Percentiles rank a stretch among this genome's conserved stretches.
phyloP scores from a whole-genome alignment of 306 rosid species.

The Geum urbanum region DNA sequence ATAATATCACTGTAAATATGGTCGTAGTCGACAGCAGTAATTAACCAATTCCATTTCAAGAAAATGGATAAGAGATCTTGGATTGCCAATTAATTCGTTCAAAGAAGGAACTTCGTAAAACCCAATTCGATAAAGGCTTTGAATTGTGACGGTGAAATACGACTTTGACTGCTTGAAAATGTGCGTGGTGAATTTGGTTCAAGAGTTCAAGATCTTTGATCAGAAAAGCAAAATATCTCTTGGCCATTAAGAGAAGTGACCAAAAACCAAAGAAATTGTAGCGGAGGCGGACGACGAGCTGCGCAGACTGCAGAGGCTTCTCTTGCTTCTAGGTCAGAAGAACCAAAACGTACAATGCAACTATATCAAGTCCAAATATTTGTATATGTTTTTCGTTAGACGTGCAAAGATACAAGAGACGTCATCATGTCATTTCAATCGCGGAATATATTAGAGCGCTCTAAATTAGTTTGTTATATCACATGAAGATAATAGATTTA shows the following conservation, averaged over 20 bases:
- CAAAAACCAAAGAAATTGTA: background rate
- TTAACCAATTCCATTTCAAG: background rate
- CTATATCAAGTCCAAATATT: background rate
- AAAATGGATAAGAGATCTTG: background rate
- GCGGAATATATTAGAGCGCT: too few relatives aligned
- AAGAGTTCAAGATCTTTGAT: background rate
- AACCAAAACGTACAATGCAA: background rate
- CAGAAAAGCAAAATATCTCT: background rate
- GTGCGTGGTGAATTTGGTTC: background rate
- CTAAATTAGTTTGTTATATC: too few relatives aligned
- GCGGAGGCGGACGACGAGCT: background rate
- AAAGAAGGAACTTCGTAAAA: background rate
- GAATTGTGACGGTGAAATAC: background rate
- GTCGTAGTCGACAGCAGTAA: background rate
- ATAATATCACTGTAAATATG: too few relatives aligned
- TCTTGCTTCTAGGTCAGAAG: slow-evolving; percentile 5
- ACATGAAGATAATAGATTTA: too few relatives aligned
- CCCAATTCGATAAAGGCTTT: background rate
- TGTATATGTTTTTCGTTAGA: background rate
- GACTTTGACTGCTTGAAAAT: slow-evolving; percentile 15
- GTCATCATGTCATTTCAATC: background rate
- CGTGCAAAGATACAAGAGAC: background rate
- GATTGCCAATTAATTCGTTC: background rate
- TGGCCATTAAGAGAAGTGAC: background rate
- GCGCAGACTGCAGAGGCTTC: background rate